A percentile compares a stretch with the other conserved stretches of the same genome.
Conservation (phyloP, 1,139 yeast species). For the Pneumocystis carinii region DNA sequence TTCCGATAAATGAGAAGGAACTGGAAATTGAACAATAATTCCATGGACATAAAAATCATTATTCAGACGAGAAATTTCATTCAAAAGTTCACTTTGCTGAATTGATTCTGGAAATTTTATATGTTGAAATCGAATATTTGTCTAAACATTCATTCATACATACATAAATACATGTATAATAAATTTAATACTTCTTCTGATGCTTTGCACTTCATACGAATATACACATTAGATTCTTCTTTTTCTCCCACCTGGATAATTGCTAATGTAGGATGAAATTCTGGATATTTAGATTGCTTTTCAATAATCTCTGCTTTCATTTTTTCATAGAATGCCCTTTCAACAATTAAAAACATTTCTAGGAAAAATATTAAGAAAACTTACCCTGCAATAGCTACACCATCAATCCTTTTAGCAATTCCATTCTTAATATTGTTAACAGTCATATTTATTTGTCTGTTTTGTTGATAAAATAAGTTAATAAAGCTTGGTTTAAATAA, state of each 20-base stretch:
- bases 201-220: conserved; percentile 84
- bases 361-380: background rate
- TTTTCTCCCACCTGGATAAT: conserved; percentile 84
- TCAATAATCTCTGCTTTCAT: conserved; percentile 34
- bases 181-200: conserved; percentile 32
- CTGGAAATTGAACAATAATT: conserved; percentile 76
- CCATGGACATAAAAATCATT: conserved; percentile 77
- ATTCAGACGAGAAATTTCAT: conserved; percentile 2
- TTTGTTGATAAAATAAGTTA: background rate
- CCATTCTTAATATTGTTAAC: background rate
- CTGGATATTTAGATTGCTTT: conserved; percentile 40
- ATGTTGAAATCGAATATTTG: background rate
- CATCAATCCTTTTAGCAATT: background rate
- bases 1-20: conserved; percentile 73
- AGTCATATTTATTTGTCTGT: background rate
- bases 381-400: background rate
- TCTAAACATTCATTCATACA: background rate
- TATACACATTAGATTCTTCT: conserved; percentile 88
- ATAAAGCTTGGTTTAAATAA: background rate
- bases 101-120: background rate
- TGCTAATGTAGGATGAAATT: conserved; percentile 61
- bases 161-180: background rate
- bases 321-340: background rate
- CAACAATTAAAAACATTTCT: background rate
- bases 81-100: background rate